Evolutionary conservation across 345 rosid genomes (phyloP).

Genomic region (Boechera stricta): DNA sequence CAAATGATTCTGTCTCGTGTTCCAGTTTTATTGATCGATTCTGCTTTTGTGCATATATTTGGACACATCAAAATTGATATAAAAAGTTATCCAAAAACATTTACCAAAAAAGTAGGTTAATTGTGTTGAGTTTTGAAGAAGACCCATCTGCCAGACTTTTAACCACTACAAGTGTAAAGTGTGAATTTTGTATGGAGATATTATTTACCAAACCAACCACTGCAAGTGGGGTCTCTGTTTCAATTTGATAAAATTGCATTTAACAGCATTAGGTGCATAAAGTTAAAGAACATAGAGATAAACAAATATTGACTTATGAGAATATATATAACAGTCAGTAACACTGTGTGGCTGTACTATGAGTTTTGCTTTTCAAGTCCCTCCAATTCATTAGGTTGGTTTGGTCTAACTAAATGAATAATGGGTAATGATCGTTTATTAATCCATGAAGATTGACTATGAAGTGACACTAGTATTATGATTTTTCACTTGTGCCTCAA

Average conservation of each 20-base stretch:
- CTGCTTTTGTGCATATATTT: not conserved
- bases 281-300: conserved; percentile 21
- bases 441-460: conserved; percentile 41
- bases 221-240: conserved; percentile 36
- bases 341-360: conserved; percentile 12
- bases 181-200: conserved; percentile 31
- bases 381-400: conserved; percentile 13
- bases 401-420: conserved; percentile 45
- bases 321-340: not conserved
- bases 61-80: conserved; percentile 5
- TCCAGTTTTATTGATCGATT: not conserved
- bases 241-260: conserved; percentile 16
- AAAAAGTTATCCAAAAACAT: conserved; percentile 24
- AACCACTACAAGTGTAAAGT: conserved; percentile 24
- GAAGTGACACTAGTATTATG: conserved; percentile 43
- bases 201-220: conserved; percentile 47
- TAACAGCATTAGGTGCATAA: conserved; percentile 36
- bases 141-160: conserved; percentile 32
- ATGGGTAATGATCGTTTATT: conserved; percentile 35
- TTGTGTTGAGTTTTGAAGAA: conserved; percentile 30
- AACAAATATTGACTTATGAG: conserved; percentile 17
- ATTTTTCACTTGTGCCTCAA: conserved; percentile 17
- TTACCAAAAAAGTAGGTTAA: conserved; percentile 33
- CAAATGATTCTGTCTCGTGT: not conserved
- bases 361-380: conserved; percentile 31